These are phyloP conservation scores for Articulospora tetracladia DNA, from an alignment of 495 filamentous ascomycete species.

Conservation along the genomic window DNA sequence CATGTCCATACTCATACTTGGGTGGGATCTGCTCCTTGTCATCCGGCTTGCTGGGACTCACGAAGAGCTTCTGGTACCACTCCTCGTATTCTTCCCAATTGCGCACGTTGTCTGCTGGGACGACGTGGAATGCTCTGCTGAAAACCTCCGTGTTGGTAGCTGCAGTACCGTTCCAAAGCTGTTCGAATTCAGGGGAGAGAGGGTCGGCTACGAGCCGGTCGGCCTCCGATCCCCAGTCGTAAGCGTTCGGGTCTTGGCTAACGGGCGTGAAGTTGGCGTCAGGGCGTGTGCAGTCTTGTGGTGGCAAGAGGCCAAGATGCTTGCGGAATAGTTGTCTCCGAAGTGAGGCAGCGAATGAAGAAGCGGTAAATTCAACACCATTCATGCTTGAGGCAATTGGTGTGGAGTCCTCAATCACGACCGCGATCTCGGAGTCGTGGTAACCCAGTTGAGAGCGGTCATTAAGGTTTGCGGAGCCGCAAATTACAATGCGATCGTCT, in stretches of 20 bases:
- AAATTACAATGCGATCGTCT: slow-evolving; percentile 84
- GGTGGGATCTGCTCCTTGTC: slow-evolving; percentile 40
- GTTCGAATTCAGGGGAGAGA: slow-evolving; percentile 59
- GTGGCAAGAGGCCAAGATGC: slow-evolving; percentile 78
- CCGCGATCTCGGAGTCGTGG: slow-evolving; percentile 75
- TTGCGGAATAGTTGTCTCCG: slow-evolving; percentile 86
- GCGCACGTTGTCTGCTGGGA: slow-evolving; percentile 75
- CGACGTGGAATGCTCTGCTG: slow-evolving; percentile 78
- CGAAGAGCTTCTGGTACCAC: slow-evolving; percentile 69
- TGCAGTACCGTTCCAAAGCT: slow-evolving; percentile 71
- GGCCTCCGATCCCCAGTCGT: slow-evolving; percentile 76
- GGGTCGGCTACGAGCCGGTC: slow-evolving; percentile 77
- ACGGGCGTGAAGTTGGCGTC: slow-evolving; percentile 75
- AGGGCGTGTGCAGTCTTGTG: slow-evolving; percentile 59
- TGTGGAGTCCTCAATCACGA: slow-evolving; percentile 72
- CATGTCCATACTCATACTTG: slow-evolving; percentile 68
- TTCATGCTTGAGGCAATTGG: slow-evolving; percentile 68
- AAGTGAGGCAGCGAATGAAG: slow-evolving; percentile 78
- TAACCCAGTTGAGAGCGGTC: slow-evolving; percentile 87
- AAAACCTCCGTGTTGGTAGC: slow-evolving; percentile 82
- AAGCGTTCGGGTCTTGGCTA: slow-evolving; percentile 60
- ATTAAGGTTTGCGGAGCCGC: slow-evolving; percentile 91
- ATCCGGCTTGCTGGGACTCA: slow-evolving; percentile 49
- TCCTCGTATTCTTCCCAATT: slow-evolving; percentile 85
- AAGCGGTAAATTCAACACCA: slow-evolving; percentile 63